Evolutionary conservation across 805 yeast genomes (phyloP), one percentile per base, ranked within the genome.

Genomic region (Metschnikowia orientalis): DNA sequence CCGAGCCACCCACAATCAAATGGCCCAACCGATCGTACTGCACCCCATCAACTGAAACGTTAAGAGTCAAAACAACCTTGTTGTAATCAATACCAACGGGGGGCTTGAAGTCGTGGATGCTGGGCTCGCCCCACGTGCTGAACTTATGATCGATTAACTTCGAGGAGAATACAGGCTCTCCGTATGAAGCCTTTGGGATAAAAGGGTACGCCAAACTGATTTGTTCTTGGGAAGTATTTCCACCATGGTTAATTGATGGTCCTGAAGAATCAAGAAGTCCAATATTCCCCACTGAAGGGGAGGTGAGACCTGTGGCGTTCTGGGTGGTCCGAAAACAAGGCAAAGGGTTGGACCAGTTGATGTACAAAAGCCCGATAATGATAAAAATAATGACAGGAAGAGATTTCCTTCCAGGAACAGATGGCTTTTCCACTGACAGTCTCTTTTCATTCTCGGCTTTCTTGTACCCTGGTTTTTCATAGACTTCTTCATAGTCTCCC

Each of bases 21-120:
- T 80, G 81, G 11, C 78, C 78, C 43, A 80, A 57, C 38, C 87
- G 59, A 48, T 80, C 86, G 44, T 21, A 38, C 50, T 80, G 87
- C 9, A 74, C 69, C 6, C 84, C 84, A 23, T 56, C 60, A 5
- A 73, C 76, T 9, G 69, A 1, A 86, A 79, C 75, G 32, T 73
- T 64, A 31, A 80, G 54, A 4, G 72, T 67, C 29, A 79, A 53
- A 0, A 77, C 68, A 10, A 78, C 78, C 42, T 69, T 67, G 46
- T 76, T 71, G 54, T 67, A 80, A 0, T 56, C 78, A 8, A 29
- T 26, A 20, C 30, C 28, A n/a, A 34, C 12, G 4, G 81, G 81
- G 3, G 77, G 67, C 4, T 40, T 32, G 40, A 74, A 73, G 1
- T 47, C 40, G 4, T 46, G 58, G 5, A 58, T 51, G 5, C 67